Conservation (phyloP, 495 filamentous ascomycete genomes). For the Penicillium robsamsonii region DNA sequence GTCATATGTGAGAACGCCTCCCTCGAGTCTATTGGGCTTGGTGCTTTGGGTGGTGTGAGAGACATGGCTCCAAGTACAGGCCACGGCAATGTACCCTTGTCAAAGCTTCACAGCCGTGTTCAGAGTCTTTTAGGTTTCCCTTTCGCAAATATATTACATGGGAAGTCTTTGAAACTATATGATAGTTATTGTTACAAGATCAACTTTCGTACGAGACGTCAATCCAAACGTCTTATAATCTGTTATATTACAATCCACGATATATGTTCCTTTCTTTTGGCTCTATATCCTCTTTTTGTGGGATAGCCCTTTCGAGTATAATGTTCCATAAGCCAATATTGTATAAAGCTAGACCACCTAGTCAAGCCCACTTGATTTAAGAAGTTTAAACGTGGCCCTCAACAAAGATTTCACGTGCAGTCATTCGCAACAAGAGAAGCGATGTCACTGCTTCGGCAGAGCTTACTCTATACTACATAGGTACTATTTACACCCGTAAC, state of each 20-base stretch:
- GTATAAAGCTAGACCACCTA: no score
- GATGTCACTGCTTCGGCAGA: no score
- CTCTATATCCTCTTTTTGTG: background rate
- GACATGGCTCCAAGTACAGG: background rate
- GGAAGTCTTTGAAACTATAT: background rate
- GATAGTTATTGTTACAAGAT: background rate
- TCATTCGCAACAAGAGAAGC: no score
- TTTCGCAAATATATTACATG: background rate
- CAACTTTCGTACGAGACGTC: background rate
- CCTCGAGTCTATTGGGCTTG: background rate
- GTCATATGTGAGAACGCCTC: background rate
- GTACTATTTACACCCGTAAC: no score
- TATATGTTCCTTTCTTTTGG: background rate
- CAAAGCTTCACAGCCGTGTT: background rate
- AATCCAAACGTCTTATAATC: background rate
- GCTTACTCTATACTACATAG: no score
- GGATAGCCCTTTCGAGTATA: background rate
- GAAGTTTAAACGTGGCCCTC: no score
- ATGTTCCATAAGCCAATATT: background rate
- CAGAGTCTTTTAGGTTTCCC: background rate
- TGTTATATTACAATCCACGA: slow-evolving; percentile 11
- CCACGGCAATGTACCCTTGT: background rate
- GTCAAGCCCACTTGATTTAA: no score
- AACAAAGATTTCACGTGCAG: no score
- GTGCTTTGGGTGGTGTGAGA: background rate